These are phyloP conservation scores for Bacidia gigantensis DNA, from an alignment of 495 filamentous ascomycete species.

Conservation along the genomic window DNA sequence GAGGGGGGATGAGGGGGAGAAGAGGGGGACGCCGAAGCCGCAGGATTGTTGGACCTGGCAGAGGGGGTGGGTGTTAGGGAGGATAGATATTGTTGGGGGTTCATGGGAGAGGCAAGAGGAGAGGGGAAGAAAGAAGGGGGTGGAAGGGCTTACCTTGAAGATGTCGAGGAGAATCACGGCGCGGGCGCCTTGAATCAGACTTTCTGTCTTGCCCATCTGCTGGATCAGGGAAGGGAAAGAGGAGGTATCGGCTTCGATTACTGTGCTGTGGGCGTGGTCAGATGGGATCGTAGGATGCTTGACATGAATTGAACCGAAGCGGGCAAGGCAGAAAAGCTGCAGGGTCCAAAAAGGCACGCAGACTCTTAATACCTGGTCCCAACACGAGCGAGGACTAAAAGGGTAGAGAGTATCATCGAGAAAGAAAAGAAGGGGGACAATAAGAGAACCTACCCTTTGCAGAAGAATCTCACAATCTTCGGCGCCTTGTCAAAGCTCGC, in stretches of 20 bases:
- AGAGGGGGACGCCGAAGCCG: conserved; percentile 41
- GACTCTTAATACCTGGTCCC: too few relatives aligned
- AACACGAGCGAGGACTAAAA: too few relatives aligned
- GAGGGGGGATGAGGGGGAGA: conserved; percentile 17
- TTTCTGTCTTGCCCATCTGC: conserved; percentile 24
- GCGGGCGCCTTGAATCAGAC: conserved; percentile 34
- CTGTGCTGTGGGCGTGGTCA: conserved; percentile 12
- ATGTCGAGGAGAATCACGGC: conserved; percentile 52
- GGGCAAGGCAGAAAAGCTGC: background rate
- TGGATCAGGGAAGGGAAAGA: conserved; percentile 35
- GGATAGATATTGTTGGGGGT: background rate
- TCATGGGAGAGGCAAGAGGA: background rate
- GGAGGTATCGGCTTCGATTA: conserved; percentile 42
- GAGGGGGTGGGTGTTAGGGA: background rate
- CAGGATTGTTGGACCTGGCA: conserved; percentile 42
- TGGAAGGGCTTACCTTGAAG: conserved; percentile 41
- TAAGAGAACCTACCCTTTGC: conserved; percentile 34
- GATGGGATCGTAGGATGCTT: too few relatives aligned
- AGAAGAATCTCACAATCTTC: conserved; percentile 58
- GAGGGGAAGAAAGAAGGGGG: background rate
- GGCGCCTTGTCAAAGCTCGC: conserved; percentile 50
- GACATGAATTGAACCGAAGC: background rate
- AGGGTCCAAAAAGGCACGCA: too few relatives aligned
- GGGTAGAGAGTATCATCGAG: too few relatives aligned
- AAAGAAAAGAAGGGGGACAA: too few relatives aligned